These are phyloP conservation scores for Tricholoma matsutake DNA, from an alignment of 768 basidiomycete genomes.

Conservation along the genomic window DNA sequence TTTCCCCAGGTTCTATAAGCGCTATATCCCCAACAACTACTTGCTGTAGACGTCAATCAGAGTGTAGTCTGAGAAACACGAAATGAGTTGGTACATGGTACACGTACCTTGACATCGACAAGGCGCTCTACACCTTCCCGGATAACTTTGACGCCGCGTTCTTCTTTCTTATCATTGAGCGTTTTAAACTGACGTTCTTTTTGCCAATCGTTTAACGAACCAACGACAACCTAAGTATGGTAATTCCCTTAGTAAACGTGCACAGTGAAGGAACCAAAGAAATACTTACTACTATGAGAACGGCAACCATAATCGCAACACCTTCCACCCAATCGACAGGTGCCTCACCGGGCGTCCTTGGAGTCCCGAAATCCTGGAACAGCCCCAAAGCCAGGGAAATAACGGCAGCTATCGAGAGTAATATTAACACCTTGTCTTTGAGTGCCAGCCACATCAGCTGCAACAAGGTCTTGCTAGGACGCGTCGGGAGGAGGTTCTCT, in stretches of 20 bases:
- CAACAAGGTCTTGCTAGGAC: conserved; percentile 67
- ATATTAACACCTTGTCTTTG: conserved; percentile 87
- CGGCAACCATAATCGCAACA: conserved; percentile 76
- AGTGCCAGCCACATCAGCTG: conserved; percentile 82
- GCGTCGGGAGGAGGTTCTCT: conserved; percentile 66
- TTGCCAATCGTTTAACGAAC: conserved; percentile 96
- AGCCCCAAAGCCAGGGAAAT: conserved; percentile 92
- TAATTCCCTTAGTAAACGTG: conserved; percentile 9
- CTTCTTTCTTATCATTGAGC: conserved; percentile 94
- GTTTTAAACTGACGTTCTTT: conserved; percentile 94
- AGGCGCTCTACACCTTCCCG: conserved; percentile 67
- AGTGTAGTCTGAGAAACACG: conserved; percentile 10
- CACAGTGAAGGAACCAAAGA: neutral
- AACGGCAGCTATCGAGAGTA: conserved; percentile 89
- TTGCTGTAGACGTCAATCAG: conserved; percentile 47
- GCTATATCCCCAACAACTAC: conserved; percentile 94
- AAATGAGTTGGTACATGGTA: conserved; percentile 8
- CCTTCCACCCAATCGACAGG: conserved; percentile 98
- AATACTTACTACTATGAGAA: conserved; percentile 64
- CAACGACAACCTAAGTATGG: conserved; percentile 68
- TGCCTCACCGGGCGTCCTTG: conserved; percentile 54
- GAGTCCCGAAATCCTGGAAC: conserved; percentile 88
- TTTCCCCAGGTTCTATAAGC: conserved; percentile 90
- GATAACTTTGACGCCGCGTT: conserved; percentile 83
- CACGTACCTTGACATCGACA: conserved; percentile 86